phyloP scores from a whole-genome alignment of 441 rosid species.

The Melastoma candidum region DNA sequence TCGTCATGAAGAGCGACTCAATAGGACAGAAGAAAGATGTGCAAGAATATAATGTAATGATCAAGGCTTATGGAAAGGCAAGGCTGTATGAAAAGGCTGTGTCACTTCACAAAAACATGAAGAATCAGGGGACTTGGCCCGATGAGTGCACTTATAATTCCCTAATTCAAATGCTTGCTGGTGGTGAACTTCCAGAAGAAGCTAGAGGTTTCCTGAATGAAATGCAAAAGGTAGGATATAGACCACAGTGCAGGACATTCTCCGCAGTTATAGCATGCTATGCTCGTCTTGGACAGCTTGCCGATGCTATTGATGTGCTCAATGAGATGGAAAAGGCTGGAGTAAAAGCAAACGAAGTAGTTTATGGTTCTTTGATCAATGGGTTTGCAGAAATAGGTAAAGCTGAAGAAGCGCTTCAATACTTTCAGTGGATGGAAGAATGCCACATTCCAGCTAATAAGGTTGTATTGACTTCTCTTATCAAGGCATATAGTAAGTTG shows the following conservation, averaged over 20 bases:
- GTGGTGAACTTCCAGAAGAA: slow-evolving; percentile 58
- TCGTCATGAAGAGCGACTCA: slow-evolving; percentile 39
- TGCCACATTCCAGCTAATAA: slow-evolving; percentile 49
- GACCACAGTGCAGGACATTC: slow-evolving; percentile 53
- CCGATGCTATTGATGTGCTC: slow-evolving; percentile 45
- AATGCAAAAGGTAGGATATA: slow-evolving; percentile 56
- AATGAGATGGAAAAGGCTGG: slow-evolving; percentile 49
- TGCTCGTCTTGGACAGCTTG: slow-evolving; percentile 56
- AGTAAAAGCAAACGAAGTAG: slow-evolving; percentile 77
- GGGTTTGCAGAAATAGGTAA: slow-evolving; percentile 66
- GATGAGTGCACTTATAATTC: slow-evolving; percentile 85
- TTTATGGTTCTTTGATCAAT: slow-evolving; percentile 68
- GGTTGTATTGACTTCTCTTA: slow-evolving; percentile 65
- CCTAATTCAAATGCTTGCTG: slow-evolving; percentile 69
- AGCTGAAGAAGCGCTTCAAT: slow-evolving; percentile 59
- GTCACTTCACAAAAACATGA: slow-evolving; percentile 68
- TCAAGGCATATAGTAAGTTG: slow-evolving; percentile 74
- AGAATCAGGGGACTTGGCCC: slow-evolving; percentile 79
- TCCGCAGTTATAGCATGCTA: slow-evolving; percentile 65
- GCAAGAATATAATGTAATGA: slow-evolving; percentile 73
- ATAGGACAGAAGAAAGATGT: slow-evolving; percentile 42
- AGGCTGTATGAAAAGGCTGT: slow-evolving; percentile 71
- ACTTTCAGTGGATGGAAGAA: slow-evolving; percentile 54
- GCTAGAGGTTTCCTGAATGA: slow-evolving; percentile 59
- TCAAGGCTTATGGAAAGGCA: slow-evolving; percentile 84